A percentile compares a stretch with the other conserved stretches of the same genome.
These are phyloP conservation scores for Leucocoprinus sp. DNA, from an alignment of 768 basidiomycete species.

Conservation along the genomic window DNA sequence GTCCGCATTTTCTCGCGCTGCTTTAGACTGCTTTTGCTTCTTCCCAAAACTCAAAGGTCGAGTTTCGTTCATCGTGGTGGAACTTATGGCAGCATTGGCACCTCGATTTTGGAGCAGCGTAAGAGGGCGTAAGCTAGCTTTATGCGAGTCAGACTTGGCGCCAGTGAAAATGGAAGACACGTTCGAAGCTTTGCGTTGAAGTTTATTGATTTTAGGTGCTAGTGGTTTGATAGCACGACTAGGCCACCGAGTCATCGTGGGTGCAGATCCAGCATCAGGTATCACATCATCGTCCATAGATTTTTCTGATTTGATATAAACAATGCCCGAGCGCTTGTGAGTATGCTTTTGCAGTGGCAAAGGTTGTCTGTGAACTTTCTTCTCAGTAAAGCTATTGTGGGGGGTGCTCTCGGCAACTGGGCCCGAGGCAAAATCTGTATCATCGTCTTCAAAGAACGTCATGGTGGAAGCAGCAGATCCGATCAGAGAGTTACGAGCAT, in stretches of 20 bases:
- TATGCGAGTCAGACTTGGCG: constrained; percentile 31
- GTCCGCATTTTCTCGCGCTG: constrained; percentile 22
- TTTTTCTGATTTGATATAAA: constrained; percentile 57
- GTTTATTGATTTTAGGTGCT: constrained; percentile 42
- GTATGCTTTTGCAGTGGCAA: constrained; percentile 19
- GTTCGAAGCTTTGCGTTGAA: constrained; percentile 34
- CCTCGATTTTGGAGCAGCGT: constrained; percentile 56
- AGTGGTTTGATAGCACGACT: constrained; percentile 47
- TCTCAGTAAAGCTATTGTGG: constrained; percentile 36
- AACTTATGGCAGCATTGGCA: constrained; percentile 21
- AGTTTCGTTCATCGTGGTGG: constrained; percentile 18
- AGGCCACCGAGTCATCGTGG: constrained; percentile 31
- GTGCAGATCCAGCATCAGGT: constrained; percentile 17
- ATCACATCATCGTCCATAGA: constrained; percentile 19
- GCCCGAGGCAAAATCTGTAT: constrained; percentile 32
- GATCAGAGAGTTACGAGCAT: constrained; percentile 43
- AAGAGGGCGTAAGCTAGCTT: constrained; percentile 49
- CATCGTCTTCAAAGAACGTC: constrained; percentile 52
- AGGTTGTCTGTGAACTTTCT: constrained; percentile 24
- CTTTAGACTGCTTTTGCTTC: constrained; percentile 35
- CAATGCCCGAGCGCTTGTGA: constrained; percentile 48
- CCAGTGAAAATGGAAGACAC: constrained; percentile 17
- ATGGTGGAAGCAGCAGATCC: constrained; percentile 53
- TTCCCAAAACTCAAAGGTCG: constrained; percentile 53
- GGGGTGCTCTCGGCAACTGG: constrained; percentile 61